Conservation (phyloP, 257 asterid genomes). For the Nicotiana otophora region DNA sequence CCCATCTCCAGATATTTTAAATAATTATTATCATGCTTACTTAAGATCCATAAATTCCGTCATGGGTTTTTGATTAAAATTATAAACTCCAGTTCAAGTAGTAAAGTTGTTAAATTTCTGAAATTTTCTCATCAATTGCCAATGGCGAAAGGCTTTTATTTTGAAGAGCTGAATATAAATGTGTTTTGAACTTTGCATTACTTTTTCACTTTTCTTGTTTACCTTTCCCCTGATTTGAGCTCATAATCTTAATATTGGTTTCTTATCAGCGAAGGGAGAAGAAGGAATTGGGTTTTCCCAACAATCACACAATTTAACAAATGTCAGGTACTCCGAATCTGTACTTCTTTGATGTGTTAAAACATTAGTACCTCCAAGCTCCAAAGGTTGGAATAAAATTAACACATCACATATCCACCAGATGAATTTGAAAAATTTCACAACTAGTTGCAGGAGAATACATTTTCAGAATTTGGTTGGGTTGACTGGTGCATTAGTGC, state of each 20-base stretch:
- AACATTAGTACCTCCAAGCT: neutral
- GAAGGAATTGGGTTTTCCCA: slow-evolving; percentile 95
- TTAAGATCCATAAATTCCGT: no score
- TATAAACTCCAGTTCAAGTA: no score
- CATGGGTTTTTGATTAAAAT: no score
- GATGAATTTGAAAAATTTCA: neutral
- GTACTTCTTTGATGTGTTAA: neutral
- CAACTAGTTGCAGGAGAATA: neutral
- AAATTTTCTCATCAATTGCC: neutral
- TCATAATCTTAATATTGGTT: slow-evolving; percentile 15
- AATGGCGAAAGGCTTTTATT: neutral
- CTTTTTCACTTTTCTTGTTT: neutral
- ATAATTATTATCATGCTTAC: no score
- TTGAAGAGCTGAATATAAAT: neutral
- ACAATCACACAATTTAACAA: slow-evolving; percentile 42
- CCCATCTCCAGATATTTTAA: neutral
- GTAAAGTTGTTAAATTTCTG: no score
- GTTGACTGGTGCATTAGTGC: neutral
- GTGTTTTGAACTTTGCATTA: neutral
- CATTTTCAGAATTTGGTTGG: neutral
- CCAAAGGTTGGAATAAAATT: neutral
- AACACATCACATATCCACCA: neutral
- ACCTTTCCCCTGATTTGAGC: slow-evolving; percentile 3
- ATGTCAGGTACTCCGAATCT: slow-evolving; percentile 42
- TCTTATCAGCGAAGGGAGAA: slow-evolving; percentile 76